Conservation (phyloP, 768 basidiomycete genomes). For the Mycena filopes region DNA sequence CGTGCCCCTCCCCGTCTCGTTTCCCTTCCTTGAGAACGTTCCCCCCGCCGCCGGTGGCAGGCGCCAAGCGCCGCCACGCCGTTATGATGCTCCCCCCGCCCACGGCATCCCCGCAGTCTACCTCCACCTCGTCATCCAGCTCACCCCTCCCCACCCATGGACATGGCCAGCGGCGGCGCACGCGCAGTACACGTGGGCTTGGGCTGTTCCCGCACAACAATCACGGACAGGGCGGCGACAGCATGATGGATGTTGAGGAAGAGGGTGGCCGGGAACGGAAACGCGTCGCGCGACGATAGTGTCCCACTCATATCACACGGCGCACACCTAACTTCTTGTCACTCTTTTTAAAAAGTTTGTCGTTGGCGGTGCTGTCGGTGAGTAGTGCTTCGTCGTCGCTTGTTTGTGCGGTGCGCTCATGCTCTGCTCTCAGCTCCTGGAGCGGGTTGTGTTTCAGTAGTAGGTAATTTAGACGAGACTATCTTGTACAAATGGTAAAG, state of each 20-base stretch:
- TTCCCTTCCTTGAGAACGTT: constrained; percentile 51
- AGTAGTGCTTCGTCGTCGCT: not conserved
- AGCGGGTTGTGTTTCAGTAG: not conserved
- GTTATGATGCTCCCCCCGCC: constrained; percentile 83
- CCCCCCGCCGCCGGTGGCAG: constrained; percentile 59
- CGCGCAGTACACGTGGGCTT: constrained; percentile 57
- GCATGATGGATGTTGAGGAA: constrained; percentile 80
- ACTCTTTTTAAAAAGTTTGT: constrained; percentile 27
- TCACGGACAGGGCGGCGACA: constrained; percentile 52
- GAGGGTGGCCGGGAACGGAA: constrained; percentile 79
- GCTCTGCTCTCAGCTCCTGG: not conserved
- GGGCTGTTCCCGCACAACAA: constrained; percentile 47
- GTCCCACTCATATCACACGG: not conserved
- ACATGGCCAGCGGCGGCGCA: constrained; percentile 56
- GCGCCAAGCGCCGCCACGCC: constrained; percentile 80
- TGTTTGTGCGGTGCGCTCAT: not conserved
- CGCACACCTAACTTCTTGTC: constrained; percentile 19
- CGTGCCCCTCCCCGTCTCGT: constrained; percentile 31
- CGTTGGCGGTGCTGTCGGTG: not conserved
- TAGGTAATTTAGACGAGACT: not conserved
- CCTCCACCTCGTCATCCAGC: constrained; percentile 49
- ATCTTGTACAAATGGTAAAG: not conserved
- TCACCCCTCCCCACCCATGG: constrained; percentile 33
- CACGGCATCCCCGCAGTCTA: constrained; percentile 49
- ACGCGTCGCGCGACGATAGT: constrained; percentile 71